Conservation (phyloP, 257 asterid genomes). For the Nicotiana tomentosiformis region DNA sequence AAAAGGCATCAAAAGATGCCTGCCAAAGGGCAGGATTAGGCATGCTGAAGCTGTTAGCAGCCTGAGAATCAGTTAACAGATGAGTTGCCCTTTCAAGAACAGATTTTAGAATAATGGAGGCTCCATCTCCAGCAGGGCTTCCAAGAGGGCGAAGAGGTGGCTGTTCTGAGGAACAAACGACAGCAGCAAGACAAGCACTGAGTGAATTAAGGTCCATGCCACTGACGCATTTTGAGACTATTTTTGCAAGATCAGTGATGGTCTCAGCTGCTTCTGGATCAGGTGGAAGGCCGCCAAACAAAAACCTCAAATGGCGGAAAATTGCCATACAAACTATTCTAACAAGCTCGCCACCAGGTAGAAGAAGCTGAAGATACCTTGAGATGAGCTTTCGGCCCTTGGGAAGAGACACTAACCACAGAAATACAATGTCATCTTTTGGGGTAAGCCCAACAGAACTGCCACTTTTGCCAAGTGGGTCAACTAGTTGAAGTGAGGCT, state of each 20-base stretch:
- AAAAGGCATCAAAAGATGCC: constrained; percentile 46
- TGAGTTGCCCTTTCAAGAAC: constrained; percentile 42
- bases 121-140: constrained; percentile 47
- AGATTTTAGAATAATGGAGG: constrained; percentile 39
- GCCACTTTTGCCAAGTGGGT: constrained; percentile 40
- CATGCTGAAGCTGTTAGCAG: constrained; percentile 29
- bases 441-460: constrained; percentile 26
- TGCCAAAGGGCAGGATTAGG: constrained; percentile 44
- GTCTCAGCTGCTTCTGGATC: constrained; percentile 30
- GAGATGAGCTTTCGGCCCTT: constrained; percentile 42
- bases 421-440: constrained; percentile 39
- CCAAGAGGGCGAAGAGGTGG: constrained; percentile 52
- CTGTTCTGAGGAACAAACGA: constrained; percentile 41
- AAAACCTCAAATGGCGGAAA: constrained; percentile 34
- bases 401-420: constrained; percentile 39
- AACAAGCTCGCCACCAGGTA: constrained; percentile 37
- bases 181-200: constrained; percentile 44
- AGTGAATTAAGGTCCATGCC: constrained; percentile 44
- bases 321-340: constrained; percentile 49
- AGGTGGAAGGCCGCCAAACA: constrained; percentile 32
- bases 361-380: constrained; percentile 37
- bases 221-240: constrained; percentile 22
- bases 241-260: constrained; percentile 24
- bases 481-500: constrained; percentile 42
- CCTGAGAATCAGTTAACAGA: constrained; percentile 32